A percentile compares a stretch with the other conserved stretches of the same genome.
Conservation (phyloP, 1,139 yeast species). For the Candida mesenterica region DNA sequence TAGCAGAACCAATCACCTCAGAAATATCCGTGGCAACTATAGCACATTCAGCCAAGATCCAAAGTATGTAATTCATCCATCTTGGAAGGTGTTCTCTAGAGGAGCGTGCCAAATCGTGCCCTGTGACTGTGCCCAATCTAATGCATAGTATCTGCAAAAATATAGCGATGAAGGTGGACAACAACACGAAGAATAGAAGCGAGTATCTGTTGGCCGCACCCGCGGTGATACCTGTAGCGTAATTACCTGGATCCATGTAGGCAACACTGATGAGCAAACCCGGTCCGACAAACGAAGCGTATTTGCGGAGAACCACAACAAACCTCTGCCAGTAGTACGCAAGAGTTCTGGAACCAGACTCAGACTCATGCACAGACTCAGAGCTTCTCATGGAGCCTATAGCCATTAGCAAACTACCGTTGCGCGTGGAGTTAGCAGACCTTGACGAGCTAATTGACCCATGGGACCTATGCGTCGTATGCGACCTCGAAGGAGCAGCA, state of each 20-base stretch:
- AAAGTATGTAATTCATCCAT: slow-evolving; percentile 56
- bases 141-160: slow-evolving; percentile 72
- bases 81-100: slow-evolving; percentile 62
- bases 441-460: too few relatives aligned
- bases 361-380: too few relatives aligned
- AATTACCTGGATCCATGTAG: slow-evolving; percentile 85
- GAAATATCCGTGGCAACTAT: slow-evolving; percentile 85
- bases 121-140: slow-evolving; percentile 78
- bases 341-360: too few relatives aligned
- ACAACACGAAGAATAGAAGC: slow-evolving; percentile 60
- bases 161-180: slow-evolving; percentile 71
- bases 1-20: slow-evolving; percentile 86
- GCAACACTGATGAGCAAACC: slow-evolving; percentile 77
- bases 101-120: slow-evolving; percentile 70
- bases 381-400: too few relatives aligned
- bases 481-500: too few relatives aligned
- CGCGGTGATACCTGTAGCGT: slow-evolving; percentile 75
- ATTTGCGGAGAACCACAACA: slow-evolving; percentile 34
- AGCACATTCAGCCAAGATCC: slow-evolving; percentile 75
- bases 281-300: slow-evolving; percentile 67
- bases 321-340: slow-evolving; percentile 9
- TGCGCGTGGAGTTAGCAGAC: too few relatives aligned
- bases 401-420: too few relatives aligned
- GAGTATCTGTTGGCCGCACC: slow-evolving; percentile 69
- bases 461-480: too few relatives aligned